Evolutionary conservation across 768 basidiomycete genomes (phyloP).

Genomic region (Termitomyces sp.): DNA sequence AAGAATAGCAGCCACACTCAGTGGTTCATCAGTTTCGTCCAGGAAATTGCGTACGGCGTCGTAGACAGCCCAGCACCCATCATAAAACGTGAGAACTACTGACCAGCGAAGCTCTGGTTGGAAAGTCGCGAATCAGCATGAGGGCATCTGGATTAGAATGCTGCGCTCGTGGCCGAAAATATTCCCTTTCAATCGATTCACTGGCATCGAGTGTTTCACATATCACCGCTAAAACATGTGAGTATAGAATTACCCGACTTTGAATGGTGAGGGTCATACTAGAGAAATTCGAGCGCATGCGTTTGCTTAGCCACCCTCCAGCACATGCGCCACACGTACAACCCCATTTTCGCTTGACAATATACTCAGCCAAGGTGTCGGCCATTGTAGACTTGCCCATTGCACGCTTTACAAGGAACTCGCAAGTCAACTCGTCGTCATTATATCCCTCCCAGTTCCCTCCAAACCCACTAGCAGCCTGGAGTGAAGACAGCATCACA

Average conservation of each 20-base stretch:
- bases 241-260: neutral
- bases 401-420: neutral
- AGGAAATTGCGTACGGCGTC: slow-evolving; percentile 13
- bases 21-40: neutral
- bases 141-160: neutral
- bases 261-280: neutral
- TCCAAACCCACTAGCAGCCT: neutral
- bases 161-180: neutral
- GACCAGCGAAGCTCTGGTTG: slow-evolving; percentile 1
- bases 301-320: slow-evolving; percentile 16
- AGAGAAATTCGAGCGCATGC: slow-evolving; percentile 6
- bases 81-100: slow-evolving; percentile 17
- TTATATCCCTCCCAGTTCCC: slow-evolving; percentile 1
- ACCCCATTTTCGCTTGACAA: slow-evolving; percentile 13
- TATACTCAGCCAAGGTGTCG: slow-evolving; percentile 9
- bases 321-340: slow-evolving; percentile 9
- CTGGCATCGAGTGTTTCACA: neutral
- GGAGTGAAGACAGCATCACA: neutral
- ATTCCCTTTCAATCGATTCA: neutral
- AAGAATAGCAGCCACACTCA: neutral
- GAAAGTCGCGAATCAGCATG: neutral
- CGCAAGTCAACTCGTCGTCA: neutral
- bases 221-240: neutral
- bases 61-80: slow-evolving; percentile 19
- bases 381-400: neutral